Evolutionary conservation across 352 stramenopile genomes (phyloP), one percentile per base, ranked within the genome.

Genomic region (Pythium periplocum): DNA sequence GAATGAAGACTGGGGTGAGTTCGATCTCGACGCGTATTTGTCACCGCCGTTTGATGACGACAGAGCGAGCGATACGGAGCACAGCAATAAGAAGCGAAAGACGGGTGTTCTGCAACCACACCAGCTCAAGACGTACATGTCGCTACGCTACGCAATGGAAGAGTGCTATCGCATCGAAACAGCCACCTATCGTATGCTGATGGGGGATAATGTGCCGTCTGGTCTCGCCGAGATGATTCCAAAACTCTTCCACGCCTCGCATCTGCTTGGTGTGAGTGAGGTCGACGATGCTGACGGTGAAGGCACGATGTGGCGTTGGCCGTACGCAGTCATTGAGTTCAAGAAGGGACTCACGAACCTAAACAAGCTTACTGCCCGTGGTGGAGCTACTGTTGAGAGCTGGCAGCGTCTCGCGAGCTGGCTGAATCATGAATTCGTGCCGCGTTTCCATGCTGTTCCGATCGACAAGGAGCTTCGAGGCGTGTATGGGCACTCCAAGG

Each of bases 1-100:
- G 56, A 95, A 95, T 47, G 64, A 87, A 45, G 76, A 83, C 12
- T 95, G 83, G 82, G 73, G 80, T 17, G 83, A 93, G 59, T 85
- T 90, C 45, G 68, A 90, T 49, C 74, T 93, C 51, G 61, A 82
- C 30, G 65, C 75, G 4, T 92, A 78, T 55, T 67, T 92, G 50
- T 55, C 80, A 7, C 75, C 77, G 9, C 66, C 78, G 1, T 89
- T 86, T 40, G 51, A 52, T 1, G 32, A 45, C 12, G 40, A 55
- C 11, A 44, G 6, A 34, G 50, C 38, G 3, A 32, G 46, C 48
- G 5, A 9, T 2, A 44, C 45, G 32, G 51, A 49, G 5, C 45
- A 48, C 7, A 39, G 30, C 5, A n/a, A 1, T 30, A 89, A 93
- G 52, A 70, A 71, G 39, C 57, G 53, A 26, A 85, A 85, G 58